Evolutionary conservation across 306 rosid species (phyloP).

Genomic region (Sechiopsis laciniata): DNA sequence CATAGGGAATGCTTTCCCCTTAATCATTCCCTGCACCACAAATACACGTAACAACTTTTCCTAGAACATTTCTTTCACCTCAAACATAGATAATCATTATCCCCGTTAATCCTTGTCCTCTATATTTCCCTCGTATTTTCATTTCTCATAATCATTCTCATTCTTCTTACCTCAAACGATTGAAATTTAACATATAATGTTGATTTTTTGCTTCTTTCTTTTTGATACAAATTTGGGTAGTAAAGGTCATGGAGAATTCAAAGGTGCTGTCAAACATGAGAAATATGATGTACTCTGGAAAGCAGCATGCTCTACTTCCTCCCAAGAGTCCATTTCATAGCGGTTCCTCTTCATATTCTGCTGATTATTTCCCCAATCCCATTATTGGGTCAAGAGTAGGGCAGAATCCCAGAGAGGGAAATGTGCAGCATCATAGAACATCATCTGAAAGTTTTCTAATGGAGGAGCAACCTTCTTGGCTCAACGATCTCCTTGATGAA

Average conservation of each 20-base stretch:
- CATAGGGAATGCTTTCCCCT: no score
- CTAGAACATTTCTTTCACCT: no score
- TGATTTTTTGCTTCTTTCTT: conserved; percentile 10
- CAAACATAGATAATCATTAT: no score
- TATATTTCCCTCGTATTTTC: no score
- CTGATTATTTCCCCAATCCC: conserved; percentile 19
- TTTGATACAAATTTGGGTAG: background rate
- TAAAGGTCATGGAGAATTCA: conserved; percentile 26
- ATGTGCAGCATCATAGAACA: conserved; percentile 26
- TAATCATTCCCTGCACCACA: no score
- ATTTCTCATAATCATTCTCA: no score
- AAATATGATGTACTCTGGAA: conserved; percentile 24
- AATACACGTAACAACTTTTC: no score
- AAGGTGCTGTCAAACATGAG: conserved; percentile 21
- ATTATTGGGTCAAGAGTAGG: conserved; percentile 2
- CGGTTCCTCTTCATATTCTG: conserved; percentile 9
- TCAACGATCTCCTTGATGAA: conserved; percentile 34
- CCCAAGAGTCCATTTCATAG: conserved; percentile 23
- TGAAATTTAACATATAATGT: background rate
- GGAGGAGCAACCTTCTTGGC: conserved; percentile 37
- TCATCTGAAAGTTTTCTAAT: conserved; percentile 25
- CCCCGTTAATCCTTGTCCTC: no score
- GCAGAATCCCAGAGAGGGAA: conserved; percentile 11
- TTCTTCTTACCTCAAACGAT: no score
- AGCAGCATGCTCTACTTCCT: conserved; percentile 24